Base-by-base conservation (phyloP, 106 monocot species). In the Dendrobium officinale region DNA sequence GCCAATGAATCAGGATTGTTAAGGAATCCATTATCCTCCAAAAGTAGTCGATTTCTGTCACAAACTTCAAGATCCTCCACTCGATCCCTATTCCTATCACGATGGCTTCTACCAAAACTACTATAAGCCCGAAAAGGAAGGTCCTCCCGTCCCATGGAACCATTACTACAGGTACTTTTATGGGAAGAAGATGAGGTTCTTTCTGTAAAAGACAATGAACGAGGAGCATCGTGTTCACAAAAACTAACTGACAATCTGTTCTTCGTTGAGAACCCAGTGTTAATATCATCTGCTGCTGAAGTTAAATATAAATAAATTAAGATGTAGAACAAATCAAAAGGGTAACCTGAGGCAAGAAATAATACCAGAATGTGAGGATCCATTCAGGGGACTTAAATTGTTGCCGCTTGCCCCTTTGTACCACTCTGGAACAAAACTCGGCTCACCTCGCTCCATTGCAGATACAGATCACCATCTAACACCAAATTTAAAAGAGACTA, bases 71-170 rank as follows among this genome's bases (percentile, higher is more conserved):
- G 37, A 72, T 72, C 72, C 72, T 72, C 37, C 29, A 40, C 72
- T 72, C 37, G 27, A 72, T 72, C 72, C 72, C 88, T 75, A 80
- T 84, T 77, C 44, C 88, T 81, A 47, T 91, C 84, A 55, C 82
- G 86, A 64, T 78, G 67, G 77, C 78, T 88, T 81, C 88, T 88
- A 80, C 91, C 78, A 84, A 88, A 91, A 86, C 86, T 91, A 83
- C 84, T 86, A 67, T 88, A 91, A 78, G 84, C 79, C 80, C 75
- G 77, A 31, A 77, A 84, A 73, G 55, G 67, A 55, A 49, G 56
- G 79, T 80, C 81, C 44, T 77, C 83, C 68, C 87, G 78, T 51
- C 77, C 85, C 44, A 79, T 54, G 26, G 76, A 85, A 43, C 81
- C 84, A 86, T 89, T 86, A 31, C 51, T 81, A 61, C 84, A 86